Evolutionary conservation across 2,329 filamentous ascomycete genomes (phyloP), one percentile per base, ranked within the genome.

Genomic region (Claviceps spartinae): DNA sequence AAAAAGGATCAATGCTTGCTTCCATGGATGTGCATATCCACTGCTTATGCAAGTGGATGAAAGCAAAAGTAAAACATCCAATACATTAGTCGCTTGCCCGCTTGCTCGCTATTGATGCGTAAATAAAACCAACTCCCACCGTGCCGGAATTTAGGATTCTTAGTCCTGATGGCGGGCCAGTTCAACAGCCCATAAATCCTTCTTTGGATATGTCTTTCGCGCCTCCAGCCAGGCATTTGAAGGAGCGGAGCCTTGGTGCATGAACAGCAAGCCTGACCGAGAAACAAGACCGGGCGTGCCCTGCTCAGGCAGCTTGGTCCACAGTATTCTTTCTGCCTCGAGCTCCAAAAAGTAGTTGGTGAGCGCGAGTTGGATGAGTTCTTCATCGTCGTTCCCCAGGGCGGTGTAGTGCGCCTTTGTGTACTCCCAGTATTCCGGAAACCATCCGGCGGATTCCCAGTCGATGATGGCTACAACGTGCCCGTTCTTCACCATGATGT

Each of bases 381-480:
- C 54, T 14, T 55, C 62, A 24, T 57, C 56, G 16, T 58, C 43
- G 4, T 11, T 34, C 2, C 40, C 46, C 20, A 56, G 53, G 37
- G 26, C 56, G 52, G 57, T 55, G 37, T 59, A 65, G 54, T 63
- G 57, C 45, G 58, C 59, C 57, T 59, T 64, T 5, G 48, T 54
- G 34, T 52, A 57, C 52, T 65, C 63, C 63, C 61, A 66, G 53
- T 65, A 64, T 49, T 65, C 62, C 1, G 62, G 63, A 53, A 65
- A 65, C 61, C 63, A 66, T 51, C 68, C 67, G 3, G 67, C 54
- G 56, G 62, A 62, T 4, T 40, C 63, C 61, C 62, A 66, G 48
- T 66, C 63, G 42, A 67, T 58, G n/a, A 64, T 59, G 4, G 60
- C 61, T 45, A 53, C 58, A 5, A 65, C 54, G 18, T 56, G 61